Evolutionary conservation across 139 green algal genomes (phyloP), one percentile per base, ranked within the genome.

Genomic region (Nannochloris sp.): DNA sequence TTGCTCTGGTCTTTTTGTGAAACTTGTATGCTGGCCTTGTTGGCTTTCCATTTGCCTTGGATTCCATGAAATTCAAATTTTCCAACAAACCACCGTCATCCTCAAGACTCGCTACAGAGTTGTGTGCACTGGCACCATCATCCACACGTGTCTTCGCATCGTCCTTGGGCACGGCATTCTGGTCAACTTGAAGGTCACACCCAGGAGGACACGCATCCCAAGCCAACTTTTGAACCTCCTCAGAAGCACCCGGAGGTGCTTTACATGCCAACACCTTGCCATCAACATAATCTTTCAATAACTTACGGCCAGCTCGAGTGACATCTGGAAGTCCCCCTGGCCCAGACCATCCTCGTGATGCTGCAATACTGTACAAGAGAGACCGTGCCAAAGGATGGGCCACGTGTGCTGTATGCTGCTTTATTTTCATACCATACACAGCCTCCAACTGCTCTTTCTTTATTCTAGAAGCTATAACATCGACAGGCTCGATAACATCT

Each of bases 211-310:
- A 40, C 0, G 33, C 33, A 40, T 40, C 33, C 11, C 33, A 2
- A 12, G 31, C 60, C 3, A 66, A 43, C 17, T 1, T 11, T 2
- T 49, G 14, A 28, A 66, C 33, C 20, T 40, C 56, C 3, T 16
- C 48, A 6, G 49, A 33, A 2, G 63, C 37, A 10, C 70, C 80
- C 0, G 91, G 91, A 6, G 92, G 92, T 59, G 79, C 64, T 56
- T 82, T 59, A 72, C 80, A 96, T 71, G 87, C 83, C 51, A 94
- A 68, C 51, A 98, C 79, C 69, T 90, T 90, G n/a, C 93, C 93
- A 14, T 72, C 69, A 10, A 85, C 79, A 76, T 92, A 97, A 68
- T 97, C 92, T 56, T 89, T 90, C 1, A 98, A 69, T 2, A 98
- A 70, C 62, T 73, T 65, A 20, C 93, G 70, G 2, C 87, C 87